Evolutionary conservation across 805 yeast genomes (phyloP).

Genomic region (Barnettozyma populi): DNA sequence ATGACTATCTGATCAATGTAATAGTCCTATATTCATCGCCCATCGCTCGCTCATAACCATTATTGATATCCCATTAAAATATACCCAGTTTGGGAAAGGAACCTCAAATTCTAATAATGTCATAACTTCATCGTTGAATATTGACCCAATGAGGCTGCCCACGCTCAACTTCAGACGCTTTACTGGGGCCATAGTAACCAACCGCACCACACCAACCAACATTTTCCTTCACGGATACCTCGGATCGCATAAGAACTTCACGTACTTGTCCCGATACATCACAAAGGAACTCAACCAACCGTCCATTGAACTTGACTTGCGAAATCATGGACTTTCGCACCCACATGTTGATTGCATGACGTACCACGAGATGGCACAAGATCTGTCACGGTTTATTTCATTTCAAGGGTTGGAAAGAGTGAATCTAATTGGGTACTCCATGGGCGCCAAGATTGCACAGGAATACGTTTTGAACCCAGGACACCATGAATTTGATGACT

Average conservation of each 20-base stretch:
- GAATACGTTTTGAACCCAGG: conserved; percentile 33
- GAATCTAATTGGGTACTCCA: conserved; percentile 46
- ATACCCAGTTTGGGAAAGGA: no score
- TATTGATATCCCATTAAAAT: no score
- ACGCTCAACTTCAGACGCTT: conserved; percentile 3
- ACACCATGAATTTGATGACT: conserved; percentile 11
- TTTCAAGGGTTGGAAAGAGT: conserved; percentile 23
- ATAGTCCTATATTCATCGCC: no score
- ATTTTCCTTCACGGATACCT: conserved; percentile 51
- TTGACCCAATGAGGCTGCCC: conserved; percentile 7
- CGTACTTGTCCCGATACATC: conserved; percentile 33
- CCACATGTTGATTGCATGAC: conserved; percentile 34
- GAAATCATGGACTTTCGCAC: conserved; percentile 52
- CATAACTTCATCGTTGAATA: background rate
- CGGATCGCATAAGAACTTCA: conserved; percentile 43
- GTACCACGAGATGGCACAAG: conserved; percentile 29
- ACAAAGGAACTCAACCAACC: conserved; percentile 28
- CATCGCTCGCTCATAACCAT: no score
- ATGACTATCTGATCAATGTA: no score
- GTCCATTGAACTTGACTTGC: conserved; percentile 38
- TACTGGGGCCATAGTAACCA: background rate
- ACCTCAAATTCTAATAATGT: no score
- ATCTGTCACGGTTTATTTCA: conserved; percentile 14
- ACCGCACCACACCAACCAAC: conserved; percentile 26
- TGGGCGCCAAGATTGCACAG: conserved; percentile 59